Evolutionary conservation across 768 basidiomycete genomes (phyloP).

Genomic region (Auricularia sp.): DNA sequence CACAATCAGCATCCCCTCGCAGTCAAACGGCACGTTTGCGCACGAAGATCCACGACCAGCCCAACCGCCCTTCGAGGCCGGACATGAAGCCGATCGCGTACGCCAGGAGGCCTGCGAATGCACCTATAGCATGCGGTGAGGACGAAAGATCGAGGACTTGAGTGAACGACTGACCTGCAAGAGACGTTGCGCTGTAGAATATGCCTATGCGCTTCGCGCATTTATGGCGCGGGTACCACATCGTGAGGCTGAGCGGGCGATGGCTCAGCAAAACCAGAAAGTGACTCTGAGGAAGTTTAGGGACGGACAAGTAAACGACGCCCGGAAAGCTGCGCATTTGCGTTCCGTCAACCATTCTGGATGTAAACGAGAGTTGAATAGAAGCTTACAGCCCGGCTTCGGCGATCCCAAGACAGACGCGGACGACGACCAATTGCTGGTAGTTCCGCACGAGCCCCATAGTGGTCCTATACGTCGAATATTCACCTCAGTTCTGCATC

Average conservation of each 20-base stretch:
- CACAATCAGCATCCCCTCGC: too few relatives aligned
- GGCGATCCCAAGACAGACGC: conserved; percentile 50
- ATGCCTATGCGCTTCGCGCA: conserved; percentile 50
- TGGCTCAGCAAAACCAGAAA: background rate
- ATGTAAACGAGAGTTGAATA: background rate
- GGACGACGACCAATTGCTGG: conserved; percentile 46
- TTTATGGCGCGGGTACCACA: conserved; percentile 60
- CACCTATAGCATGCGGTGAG: conserved; percentile 10
- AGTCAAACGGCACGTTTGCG: too few relatives aligned
- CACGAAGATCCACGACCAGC: conserved; percentile 65
- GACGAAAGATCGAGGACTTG: too few relatives aligned
- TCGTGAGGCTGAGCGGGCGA: conserved; percentile 33
- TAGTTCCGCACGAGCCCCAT: conserved; percentile 64
- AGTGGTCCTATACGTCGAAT: conserved; percentile 30
- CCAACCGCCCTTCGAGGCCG: conserved; percentile 33
- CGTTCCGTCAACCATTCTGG: background rate
- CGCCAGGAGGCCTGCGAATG: conserved; percentile 51
- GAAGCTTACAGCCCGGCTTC: conserved; percentile 44
- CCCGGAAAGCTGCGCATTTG: conserved; percentile 39
- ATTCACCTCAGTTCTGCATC: background rate
- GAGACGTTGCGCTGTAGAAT: conserved; percentile 56
- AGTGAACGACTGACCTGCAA: conserved; percentile 30
- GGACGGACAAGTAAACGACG: conserved; percentile 56
- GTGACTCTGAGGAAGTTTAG: background rate
- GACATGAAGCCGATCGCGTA: conserved; percentile 45